A percentile compares a stretch with the other conserved stretches of the same genome.
These are phyloP conservation scores for Trifolium repens DNA, from an alignment of 306 rosid species.

Conservation along the genomic window DNA sequence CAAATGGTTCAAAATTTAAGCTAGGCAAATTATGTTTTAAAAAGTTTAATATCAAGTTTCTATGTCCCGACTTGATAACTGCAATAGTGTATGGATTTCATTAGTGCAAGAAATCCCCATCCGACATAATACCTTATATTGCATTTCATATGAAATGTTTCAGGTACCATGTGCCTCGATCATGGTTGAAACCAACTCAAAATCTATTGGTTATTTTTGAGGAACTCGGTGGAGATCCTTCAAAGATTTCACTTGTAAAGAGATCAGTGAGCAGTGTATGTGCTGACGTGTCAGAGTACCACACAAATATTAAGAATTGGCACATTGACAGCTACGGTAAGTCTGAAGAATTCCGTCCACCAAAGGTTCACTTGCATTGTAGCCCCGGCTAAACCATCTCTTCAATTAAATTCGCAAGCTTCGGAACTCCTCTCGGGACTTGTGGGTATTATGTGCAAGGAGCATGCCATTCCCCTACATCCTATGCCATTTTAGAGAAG, in stretches of 20 bases:
- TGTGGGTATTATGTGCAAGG: constrained; percentile 76
- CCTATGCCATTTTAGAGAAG: constrained; percentile 64
- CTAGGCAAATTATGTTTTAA: background rate
- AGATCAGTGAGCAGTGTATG: constrained; percentile 68
- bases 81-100: background rate
- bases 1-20: background rate
- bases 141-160: constrained; percentile 29
- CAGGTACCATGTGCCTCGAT: constrained; percentile 89
- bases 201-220: constrained; percentile 74
- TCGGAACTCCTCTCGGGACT: constrained; percentile 78
- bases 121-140: background rate
- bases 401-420: constrained; percentile 80
- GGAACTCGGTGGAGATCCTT: constrained; percentile 75
- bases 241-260: constrained; percentile 60
- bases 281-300: constrained; percentile 63
- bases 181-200: constrained; percentile 74
- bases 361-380: constrained; percentile 66
- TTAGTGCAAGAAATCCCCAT: background rate
- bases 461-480: constrained; percentile 65
- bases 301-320: constrained; percentile 52
- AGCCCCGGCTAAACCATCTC: constrained; percentile 66
- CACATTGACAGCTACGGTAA: constrained; percentile 50
- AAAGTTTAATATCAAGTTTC: background rate
- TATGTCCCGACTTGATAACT: background rate
- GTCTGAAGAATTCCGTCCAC: constrained; percentile 47